These are phyloP conservation scores for Jaapia argillacea DNA, from an alignment of 768 basidiomycete species.

Conservation along the genomic window DNA sequence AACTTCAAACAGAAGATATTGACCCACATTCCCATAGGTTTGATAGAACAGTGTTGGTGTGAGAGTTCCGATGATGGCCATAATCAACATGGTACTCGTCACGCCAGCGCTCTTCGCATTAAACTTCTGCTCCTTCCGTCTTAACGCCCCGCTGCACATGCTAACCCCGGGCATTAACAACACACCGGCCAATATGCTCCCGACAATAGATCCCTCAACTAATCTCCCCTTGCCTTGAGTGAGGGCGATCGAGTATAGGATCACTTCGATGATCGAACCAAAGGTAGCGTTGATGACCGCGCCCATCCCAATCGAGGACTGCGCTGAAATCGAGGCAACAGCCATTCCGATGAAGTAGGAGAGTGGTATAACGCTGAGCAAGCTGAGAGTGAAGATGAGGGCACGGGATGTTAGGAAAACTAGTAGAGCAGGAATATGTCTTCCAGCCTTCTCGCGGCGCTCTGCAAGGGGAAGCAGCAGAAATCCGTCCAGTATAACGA, in stretches of 20 bases:
- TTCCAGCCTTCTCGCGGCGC: constrained; percentile 37
- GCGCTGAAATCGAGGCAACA: constrained; percentile 97
- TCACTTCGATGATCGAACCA: constrained; percentile 95
- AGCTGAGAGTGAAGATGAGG: constrained; percentile 73
- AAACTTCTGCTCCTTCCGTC: constrained; percentile 93
- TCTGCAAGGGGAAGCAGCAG: constrained; percentile 69
- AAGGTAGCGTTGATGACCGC: constrained; percentile 99
- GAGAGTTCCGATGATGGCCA: constrained; percentile 96
- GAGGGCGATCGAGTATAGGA: constrained; percentile 85
- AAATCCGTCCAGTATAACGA: constrained; percentile 91
- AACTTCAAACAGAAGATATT: constrained; percentile 6
- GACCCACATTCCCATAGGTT: constrained; percentile 88
- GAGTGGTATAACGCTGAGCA: constrained; percentile 90
- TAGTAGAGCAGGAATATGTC: constrained; percentile 56
- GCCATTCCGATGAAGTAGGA: constrained; percentile 99
- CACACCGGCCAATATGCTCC: constrained; percentile 90
- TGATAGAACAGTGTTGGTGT: constrained; percentile 97
- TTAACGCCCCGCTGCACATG: constrained; percentile 87
- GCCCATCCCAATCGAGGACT: constrained; percentile 98
- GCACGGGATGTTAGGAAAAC: constrained; percentile 60
- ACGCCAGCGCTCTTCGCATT: constrained; percentile 99
- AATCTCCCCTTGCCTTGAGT: constrained; percentile 87
- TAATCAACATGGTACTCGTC: constrained; percentile 98
- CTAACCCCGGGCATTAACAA: constrained; percentile 94
- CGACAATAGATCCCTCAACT: constrained; percentile 95